Base-by-base conservation (phyloP, 805 yeast genomes). In the Sungouiella blattae region DNA sequence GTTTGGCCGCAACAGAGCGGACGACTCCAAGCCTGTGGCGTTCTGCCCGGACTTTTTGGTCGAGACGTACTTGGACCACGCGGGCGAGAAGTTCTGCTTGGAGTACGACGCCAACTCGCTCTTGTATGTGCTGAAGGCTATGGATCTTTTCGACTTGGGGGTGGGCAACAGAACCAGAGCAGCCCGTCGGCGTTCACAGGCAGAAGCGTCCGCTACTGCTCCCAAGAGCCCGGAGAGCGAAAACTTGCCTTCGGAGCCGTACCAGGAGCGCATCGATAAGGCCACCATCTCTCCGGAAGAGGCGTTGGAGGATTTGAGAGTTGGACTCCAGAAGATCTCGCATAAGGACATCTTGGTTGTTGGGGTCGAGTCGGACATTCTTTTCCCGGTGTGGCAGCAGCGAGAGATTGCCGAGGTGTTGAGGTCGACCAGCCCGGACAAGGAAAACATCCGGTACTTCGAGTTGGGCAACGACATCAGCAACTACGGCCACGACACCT, bases 351-450 rank as follows among this genome's bases (percentile, higher is more conserved):
- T 85, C 3, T 66, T 89, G 37, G 86, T 89, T 4, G 73, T 89
- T 34, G 97, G 97, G 8, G 96, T 88, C n/a, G 93, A 86, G 53
- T 82, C 93, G 1, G 97, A 89, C 56, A 84, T 85, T 26, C 69
- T 89, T 33, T 89, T 89, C 68, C 97, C 97, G 1, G 86, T 82
- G 24, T 87, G 96, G 95, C 97, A 89, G 64, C 97, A 89, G 60
- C 62, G 80, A 37, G 96, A 89, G 55, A 79, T 87, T 37, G 80
- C 78, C 18, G 74, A 77, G 11, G 75, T 78, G 24, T 67, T 89
- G 30, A 62, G 56, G 33, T 35, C 45, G 8, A 42, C 44, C 8
- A 41, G 45, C 20, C 41, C 38, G 4, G 60, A 53, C 25, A 67
- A 67, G 28, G 43, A 46, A 27, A 44, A 52, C 23, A 70, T 83